Conservation (phyloP, 208 protist genomes). For the Wallacemonas sp. region DNA sequence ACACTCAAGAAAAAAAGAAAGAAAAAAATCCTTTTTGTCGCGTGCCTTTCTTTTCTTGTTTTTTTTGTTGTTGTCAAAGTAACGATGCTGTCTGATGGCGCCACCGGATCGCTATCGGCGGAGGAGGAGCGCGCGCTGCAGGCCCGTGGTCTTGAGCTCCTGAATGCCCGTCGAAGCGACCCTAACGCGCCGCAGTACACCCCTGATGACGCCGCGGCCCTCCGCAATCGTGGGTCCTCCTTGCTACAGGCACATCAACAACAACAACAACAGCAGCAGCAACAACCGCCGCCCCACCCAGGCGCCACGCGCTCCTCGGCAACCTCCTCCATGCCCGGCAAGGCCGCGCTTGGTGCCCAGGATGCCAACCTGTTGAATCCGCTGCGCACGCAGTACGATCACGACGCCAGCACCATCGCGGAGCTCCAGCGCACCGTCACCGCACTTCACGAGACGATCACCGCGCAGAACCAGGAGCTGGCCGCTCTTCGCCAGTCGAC, state of each 20-base stretch:
- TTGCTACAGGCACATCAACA: constrained; percentile 29
- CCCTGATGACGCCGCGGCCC: constrained; percentile 32
- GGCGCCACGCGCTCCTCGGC: not conserved
- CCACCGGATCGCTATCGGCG: constrained; percentile 15
- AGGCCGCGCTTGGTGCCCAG: not conserved
- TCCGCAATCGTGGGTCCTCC: constrained; percentile 28
- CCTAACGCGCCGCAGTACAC: constrained; percentile 19
- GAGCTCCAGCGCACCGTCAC: constrained; percentile 9
- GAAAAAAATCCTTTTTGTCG: too few relatives aligned
- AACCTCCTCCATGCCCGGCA: not conserved
- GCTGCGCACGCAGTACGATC: constrained; percentile 7
- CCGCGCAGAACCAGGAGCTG: constrained; percentile 16
- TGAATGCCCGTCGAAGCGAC: constrained; percentile 27
- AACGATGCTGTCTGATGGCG: constrained; percentile 4
- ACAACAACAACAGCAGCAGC: constrained; percentile 5
- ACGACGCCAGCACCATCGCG: not conserved
- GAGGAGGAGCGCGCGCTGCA: constrained; percentile 34
- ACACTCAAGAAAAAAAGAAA: too few relatives aligned
- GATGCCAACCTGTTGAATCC: not conserved
- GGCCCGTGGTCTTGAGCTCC: constrained; percentile 43
- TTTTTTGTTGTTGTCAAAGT: not conserved
- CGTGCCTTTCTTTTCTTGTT: constrained; percentile 14
- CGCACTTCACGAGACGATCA: not conserved
- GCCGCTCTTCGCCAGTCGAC: constrained; percentile 7
- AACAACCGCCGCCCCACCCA: not conserved